Evolutionary conservation across 2,329 filamentous ascomycete genomes (phyloP).

Genomic region (Colletotrichum filicis): DNA sequence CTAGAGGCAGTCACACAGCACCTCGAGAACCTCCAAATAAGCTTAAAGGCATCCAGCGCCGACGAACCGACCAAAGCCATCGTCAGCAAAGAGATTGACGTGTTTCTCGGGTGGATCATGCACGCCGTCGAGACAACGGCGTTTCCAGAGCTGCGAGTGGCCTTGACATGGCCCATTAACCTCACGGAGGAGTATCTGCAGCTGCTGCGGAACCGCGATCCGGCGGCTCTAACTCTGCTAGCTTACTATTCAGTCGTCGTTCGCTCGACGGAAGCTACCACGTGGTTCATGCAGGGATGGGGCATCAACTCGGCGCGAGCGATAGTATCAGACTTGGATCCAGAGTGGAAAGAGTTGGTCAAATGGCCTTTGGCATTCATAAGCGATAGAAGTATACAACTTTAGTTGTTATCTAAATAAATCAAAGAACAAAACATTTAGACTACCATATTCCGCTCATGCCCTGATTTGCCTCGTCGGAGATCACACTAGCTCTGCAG

Average conservation of each 20-base stretch:
- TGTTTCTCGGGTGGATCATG: constrained; percentile 22
- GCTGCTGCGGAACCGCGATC: constrained; percentile 35
- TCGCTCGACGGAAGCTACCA: constrained; percentile 33
- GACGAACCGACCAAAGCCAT: background rate
- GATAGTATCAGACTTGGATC: constrained; percentile 18
- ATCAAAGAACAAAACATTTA: background rate
- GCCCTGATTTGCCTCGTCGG: background rate
- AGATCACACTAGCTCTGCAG: background rate
- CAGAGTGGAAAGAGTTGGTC: constrained; percentile 28
- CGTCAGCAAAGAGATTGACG: constrained; percentile 1
- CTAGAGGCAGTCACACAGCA: constrained; percentile 15
- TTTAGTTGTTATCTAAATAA: background rate
- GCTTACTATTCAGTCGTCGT: constrained; percentile 40
- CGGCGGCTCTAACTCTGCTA: constrained; percentile 37
- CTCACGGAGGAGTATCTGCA: constrained; percentile 38
- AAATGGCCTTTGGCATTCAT: constrained; percentile 29
- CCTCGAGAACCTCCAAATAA: background rate
- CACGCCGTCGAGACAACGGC: constrained; percentile 29
- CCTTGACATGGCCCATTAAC: constrained; percentile 39
- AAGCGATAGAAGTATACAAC: constrained; percentile 24
- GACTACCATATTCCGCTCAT: background rate
- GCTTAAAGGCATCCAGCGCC: background rate
- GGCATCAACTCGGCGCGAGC: constrained; percentile 24
- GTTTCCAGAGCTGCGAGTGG: constrained; percentile 37
- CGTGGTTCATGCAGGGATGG: constrained; percentile 37